Base-by-base conservation (phyloP, 176 grass and related monocot genomes). In the Phragmites australis region DNA sequence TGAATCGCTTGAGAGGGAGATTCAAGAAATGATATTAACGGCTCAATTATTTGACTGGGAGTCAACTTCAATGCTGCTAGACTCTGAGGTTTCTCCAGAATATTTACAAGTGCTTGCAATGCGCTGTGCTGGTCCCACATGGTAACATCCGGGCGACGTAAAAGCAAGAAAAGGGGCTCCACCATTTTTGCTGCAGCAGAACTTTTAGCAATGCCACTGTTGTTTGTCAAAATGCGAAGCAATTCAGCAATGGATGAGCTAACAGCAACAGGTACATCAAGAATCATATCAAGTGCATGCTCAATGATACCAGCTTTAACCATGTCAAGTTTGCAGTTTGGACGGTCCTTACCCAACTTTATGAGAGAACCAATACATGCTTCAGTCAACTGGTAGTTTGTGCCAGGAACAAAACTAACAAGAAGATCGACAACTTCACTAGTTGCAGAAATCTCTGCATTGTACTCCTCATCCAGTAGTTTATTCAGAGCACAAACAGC, bases 1-100 rank as follows among this genome's bases (percentile, higher is more conserved):
- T 98, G 95, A 61, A 98, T 94, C 65, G 95, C 92, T 89, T 93
- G 95, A 67, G 92, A 94, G 7, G 95, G 95, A 61, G 95, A 98
- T 44, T 98, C 95, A 29, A 98, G 90, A 82, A 98, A 98, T 72
- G 88, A 77, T 79, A 98, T 91, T 67, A 98, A 90, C 5, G 95
- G 95, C 78, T 98, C 92, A 56, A 98, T 94, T 65, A 93, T 89
- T 87, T 98, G 95, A 81, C 88, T 94, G 14, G 95, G 88, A 72
- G 88, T 98, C 62, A 89, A 91, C 74, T 91, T 91, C 77, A 94
- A 89, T 68, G 81, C 83, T 55, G 85, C 87, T 70, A 94, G 63
- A 81, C 92, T 94, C 70, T 98, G 95, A 54, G 95, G 95, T 66
- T 98, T 94, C 82, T 98, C 95, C 50, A 98, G 77, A 82, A 98